Conservation (phyloP, 2,329 filamentous ascomycete genomes). For the Botrytis tulipae region DNA sequence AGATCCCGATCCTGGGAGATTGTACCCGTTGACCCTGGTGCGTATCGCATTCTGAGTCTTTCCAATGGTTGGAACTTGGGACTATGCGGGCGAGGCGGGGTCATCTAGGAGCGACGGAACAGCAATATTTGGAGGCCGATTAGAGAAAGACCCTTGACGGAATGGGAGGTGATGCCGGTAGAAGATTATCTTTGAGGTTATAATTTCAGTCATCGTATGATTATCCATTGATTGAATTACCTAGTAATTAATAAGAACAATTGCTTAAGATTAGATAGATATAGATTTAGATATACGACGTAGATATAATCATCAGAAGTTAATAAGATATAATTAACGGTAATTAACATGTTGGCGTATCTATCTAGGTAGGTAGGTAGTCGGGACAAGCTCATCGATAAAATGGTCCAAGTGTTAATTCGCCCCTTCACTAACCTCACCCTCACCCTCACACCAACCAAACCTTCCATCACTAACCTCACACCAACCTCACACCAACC, state of each 20-base stretch:
- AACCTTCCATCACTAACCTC: neutral
- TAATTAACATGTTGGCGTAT: neutral
- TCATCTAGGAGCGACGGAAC: slow-evolving; percentile 2
- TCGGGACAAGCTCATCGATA: neutral
- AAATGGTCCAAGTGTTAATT: neutral
- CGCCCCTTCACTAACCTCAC: neutral
- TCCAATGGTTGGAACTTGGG: neutral
- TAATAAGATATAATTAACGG: too few species aligned
- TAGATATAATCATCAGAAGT: too few species aligned
- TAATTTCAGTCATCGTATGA: neutral
- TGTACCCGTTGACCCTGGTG: neutral
- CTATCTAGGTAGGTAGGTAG: too few species aligned
- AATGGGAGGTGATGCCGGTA: too few species aligned
- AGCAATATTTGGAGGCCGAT: neutral
- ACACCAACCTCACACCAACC: neutral
- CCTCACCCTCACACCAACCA: too few species aligned
- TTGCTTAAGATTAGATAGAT: neutral
- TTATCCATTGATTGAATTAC: too few species aligned
- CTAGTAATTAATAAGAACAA: neutral
- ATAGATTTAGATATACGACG: too few species aligned
- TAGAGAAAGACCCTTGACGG: neutral
- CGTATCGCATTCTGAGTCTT: neutral
- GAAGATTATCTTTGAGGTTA: neutral
- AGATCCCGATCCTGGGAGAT: neutral
- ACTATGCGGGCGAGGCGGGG: neutral